Evolutionary conservation across 257 asterid genomes (phyloP), one percentile per base, ranked within the genome.

Genomic region (Cordia subcordata): DNA sequence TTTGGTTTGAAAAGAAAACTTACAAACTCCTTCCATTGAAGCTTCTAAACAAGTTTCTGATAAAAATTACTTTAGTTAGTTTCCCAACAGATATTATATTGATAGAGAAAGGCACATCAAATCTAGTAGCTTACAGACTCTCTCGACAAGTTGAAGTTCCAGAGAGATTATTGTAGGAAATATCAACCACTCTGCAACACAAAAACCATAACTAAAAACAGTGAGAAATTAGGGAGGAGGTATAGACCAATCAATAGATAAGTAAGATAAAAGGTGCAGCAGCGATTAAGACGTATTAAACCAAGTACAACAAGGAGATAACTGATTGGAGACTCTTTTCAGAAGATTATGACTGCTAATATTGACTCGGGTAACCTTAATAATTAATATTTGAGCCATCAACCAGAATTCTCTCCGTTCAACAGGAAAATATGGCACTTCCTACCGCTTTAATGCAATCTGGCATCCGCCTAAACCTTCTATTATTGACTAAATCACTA

Each of bases 41-140:
- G 79, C 81, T 75, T 77, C 79, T 77, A 77, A 70, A 84, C 68
- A 84, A 69, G 71, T 84, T 84, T 63, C 93, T 84, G 88, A 67
- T 54, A 13, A 49, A 49, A 27, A 53, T 67, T 65, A 32, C 19
- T 23, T 8, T 37, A 18, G 49, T 49, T 16, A 35, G 32, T 13
- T 66, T 13, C 9, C 15, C 8, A 10, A 22, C 11, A 47, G 27
- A 17, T 15, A 19, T 19, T 20, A 37, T 37, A 17, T 18, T 37
- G 52, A 63, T 57, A 42, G 53, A 53, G 13, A n/a, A 55, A 61
- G 32, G 38, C 11, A 12, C 20, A 35, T 13, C 14, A 23, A 62
- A 37, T 51, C 14, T 11, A 50, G 21, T 53, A 47, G 37, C 84
- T 61, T 71, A 84, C 88, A 79, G 49, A 57, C 68, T 72, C 17